A percentile compares a stretch with the other conserved stretches of the same genome.
Conservation (phyloP, 2,329 filamentous ascomycete genomes). For the Botryotinia narcissicola region DNA sequence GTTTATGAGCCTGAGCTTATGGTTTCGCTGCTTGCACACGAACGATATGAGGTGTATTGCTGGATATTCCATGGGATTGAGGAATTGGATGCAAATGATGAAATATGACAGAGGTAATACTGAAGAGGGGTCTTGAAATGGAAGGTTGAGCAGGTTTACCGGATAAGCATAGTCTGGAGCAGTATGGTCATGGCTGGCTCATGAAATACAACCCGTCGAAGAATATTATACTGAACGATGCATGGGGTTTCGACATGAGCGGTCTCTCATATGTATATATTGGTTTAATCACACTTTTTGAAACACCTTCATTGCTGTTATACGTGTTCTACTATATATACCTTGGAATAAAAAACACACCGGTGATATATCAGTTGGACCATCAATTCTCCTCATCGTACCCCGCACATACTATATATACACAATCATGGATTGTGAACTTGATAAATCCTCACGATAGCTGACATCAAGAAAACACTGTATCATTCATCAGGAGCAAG, state of each 20-base stretch:
- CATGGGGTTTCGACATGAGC: not conserved
- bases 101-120: not conserved
- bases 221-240: not conserved
- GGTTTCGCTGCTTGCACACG: not conserved
- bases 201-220: not conserved
- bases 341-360: accelerated
- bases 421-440: not conserved
- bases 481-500: not conserved
- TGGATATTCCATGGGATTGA: not conserved
- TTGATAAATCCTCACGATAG: not conserved
- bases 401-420: not conserved
- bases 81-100: not conserved
- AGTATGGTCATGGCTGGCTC: not conserved
- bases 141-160: not conserved
- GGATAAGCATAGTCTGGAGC: not conserved
- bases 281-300: not conserved
- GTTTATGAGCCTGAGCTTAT: not conserved
- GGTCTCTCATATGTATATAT: not conserved
- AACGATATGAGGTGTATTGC: not conserved
- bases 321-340: not conserved
- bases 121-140: too few relatives aligned
- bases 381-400: not conserved
- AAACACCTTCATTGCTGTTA: not conserved
- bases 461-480: not conserved
- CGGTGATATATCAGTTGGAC: not conserved